A percentile compares a stretch with the other conserved stretches of the same genome.
phyloP scores from a whole-genome alignment of 2,329 filamentous ascomycete genomes.

The Fusarium liriodendri region DNA sequence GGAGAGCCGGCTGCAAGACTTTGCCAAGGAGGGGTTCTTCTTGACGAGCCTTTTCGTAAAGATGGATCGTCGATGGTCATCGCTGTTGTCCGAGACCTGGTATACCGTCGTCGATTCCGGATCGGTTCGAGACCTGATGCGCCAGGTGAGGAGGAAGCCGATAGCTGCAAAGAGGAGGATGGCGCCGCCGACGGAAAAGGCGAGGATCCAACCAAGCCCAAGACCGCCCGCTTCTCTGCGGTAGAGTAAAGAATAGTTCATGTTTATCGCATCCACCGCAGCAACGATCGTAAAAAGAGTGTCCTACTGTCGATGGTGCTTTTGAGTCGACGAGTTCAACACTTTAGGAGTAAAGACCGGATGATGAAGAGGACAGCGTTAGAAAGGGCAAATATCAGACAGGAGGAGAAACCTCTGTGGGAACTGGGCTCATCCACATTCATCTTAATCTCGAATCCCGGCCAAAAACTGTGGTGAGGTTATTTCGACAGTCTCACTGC shows the following conservation, averaged over 20 bases:
- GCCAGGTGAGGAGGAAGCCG: constrained; percentile 56
- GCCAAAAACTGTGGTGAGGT: constrained; percentile 32
- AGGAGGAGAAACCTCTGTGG: constrained; percentile 24
- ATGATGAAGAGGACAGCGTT: constrained; percentile 27
- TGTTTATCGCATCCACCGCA: constrained; percentile 25
- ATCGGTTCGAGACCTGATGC: constrained; percentile 41
- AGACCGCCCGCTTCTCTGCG: constrained; percentile 36
- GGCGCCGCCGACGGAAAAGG: constrained; percentile 61
- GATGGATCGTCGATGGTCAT: constrained; percentile 25
- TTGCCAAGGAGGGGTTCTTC: constrained; percentile 41
- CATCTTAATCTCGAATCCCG: constrained; percentile 29
- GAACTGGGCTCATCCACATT: constrained; percentile 29
- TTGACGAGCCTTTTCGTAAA: constrained; percentile 47
- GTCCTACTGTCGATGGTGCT: constrained; percentile 16
- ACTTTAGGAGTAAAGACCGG: constrained; percentile 5
- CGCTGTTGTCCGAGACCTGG: constrained; percentile 39
- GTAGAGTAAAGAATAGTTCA: constrained; percentile 11
- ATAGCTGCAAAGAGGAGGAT: constrained; percentile 57
- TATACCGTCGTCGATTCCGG: constrained; percentile 43
- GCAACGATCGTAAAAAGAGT: constrained; percentile 8
- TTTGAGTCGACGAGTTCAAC: constrained; percentile 1
- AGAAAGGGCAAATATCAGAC: constrained; percentile 25
- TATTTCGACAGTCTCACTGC: constrained; percentile 46
- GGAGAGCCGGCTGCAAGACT: constrained; percentile 47
- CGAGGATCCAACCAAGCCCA: constrained; percentile 54